Percentiles rank a stretch among this genome's conserved stretches.
phyloP scores from a whole-genome alignment of 768 basidiomycete genomes.

The Suillus hirtellus region DNA sequence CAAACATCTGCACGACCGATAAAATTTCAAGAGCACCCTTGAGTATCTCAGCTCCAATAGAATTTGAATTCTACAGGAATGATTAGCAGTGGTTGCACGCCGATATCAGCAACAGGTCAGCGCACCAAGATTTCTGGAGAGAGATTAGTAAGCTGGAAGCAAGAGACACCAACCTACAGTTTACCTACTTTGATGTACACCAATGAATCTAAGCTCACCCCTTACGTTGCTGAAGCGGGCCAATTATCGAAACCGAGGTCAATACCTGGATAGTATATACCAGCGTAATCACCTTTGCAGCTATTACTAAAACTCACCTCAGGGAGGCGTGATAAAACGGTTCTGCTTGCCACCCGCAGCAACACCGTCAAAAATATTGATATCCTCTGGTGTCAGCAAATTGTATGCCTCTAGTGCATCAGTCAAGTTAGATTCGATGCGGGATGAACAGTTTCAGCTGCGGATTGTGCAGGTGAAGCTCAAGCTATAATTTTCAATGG shows the following conservation, averaged over 20 bases:
- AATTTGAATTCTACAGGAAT: no score
- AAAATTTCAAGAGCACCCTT: no score
- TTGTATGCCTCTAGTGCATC: constrained; percentile 50
- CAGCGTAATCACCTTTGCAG: constrained; percentile 15
- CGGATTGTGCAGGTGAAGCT: constrained; percentile 73
- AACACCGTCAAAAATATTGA: constrained; percentile 56
- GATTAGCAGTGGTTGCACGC: no score
- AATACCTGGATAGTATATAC: constrained; percentile 40
- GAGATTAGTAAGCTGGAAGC: no score
- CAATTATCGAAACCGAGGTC: constrained; percentile 72
- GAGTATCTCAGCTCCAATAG: no score
- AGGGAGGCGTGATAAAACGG: constrained; percentile 64
- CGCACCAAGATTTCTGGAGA: no score
- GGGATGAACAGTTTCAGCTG: constrained; percentile 65
- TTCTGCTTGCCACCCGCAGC: constrained; percentile 64
- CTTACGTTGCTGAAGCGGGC: constrained; percentile 26
- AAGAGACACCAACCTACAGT: no score
- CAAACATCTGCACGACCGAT: no score
- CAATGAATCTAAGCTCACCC: background rate
- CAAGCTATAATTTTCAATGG: constrained; percentile 45
- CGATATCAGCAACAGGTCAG: no score
- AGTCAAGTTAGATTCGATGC: constrained; percentile 60
- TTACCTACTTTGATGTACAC: background rate
- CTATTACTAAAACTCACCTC: constrained; percentile 50
- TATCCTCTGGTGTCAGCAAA: constrained; percentile 52